Percentiles rank a stretch among this genome's conserved stretches.
phyloP scores from a whole-genome alignment of 139 green algal species.

The Nannochloris sp. region DNA sequence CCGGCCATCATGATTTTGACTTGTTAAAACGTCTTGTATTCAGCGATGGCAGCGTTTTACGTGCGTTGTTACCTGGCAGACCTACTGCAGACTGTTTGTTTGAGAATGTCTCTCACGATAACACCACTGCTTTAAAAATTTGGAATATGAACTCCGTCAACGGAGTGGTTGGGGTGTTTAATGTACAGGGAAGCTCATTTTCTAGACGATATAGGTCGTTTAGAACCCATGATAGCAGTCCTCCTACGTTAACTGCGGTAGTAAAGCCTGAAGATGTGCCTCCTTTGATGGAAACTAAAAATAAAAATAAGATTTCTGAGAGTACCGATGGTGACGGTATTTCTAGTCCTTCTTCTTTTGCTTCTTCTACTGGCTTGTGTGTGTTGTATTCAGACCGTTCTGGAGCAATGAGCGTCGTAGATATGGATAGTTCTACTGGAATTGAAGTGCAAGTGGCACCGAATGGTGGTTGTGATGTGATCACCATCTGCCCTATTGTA shows the following conservation, averaged over 20 bases:
- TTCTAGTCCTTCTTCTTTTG: no score
- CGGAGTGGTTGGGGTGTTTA: constrained; percentile 74
- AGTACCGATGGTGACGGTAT: no score
- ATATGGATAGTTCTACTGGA: not conserved
- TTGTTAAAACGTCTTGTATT: constrained; percentile 62
- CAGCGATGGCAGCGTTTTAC: constrained; percentile 47
- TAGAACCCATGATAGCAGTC: constrained; percentile 37
- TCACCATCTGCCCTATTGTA: constrained; percentile 29
- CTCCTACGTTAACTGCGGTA: not conserved
- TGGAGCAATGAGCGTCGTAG: constrained; percentile 9
- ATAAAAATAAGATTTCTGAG: no score
- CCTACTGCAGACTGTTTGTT: constrained; percentile 88
- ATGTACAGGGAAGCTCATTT: constrained; percentile 79
- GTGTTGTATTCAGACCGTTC: not conserved
- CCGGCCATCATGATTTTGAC: constrained; percentile 59
- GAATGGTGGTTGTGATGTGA: constrained; percentile 17
- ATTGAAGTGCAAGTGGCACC: no score
- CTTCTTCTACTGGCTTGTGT: not conserved
- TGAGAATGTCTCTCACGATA: constrained; percentile 66
- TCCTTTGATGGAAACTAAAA: not conserved
- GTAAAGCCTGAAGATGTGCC: constrained; percentile 44
- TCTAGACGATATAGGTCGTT: constrained; percentile 58
- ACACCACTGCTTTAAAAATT: constrained; percentile 66
- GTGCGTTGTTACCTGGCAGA: constrained; percentile 54
- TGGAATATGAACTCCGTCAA: constrained; percentile 50